Evolutionary conservation across 2,329 filamentous ascomycete genomes (phyloP), one percentile per base, ranked within the genome.

Genomic region (Cladosporium sp.): DNA sequence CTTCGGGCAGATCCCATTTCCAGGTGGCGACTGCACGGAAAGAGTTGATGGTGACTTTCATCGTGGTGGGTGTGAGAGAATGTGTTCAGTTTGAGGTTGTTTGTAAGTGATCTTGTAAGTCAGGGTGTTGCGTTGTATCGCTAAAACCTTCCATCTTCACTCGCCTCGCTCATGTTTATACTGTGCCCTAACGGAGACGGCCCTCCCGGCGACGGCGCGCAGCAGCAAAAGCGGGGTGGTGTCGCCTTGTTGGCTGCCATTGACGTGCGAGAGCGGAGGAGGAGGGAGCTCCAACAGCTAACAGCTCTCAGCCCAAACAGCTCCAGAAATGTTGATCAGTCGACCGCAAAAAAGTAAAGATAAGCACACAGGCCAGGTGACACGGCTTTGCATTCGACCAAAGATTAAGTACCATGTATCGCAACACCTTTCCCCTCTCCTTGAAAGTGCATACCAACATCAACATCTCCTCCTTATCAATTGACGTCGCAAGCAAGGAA

Each of bases 1-100:
- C 94, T 73, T 97, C 93, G 26, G 94, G 93, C 74, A 98, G 91
- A 77, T 98, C 92, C 95, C 95, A 99, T 70, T 92, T 89, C 95
- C 95, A 99, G 64, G 93, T 94, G 21, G 95, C 95, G 68, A 99
- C 92, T 4, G 93, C 91, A 74, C 95, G 90, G 92, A 94, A 98
- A 76, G 92, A 87, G 74, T 90, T 91, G 80, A 98, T 95, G 57
- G 88, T 95, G 82, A 98, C 92, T 81, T 97, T 98, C 95, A 99
- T 99, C 62, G 61, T 43, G 26, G 14, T 13, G 25, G 3, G 5
- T n/a, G 30, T 26, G 28, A n/a, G 10, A 28, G n/a, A n/a, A n/a
- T n/a, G n/a, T n/a, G n/a, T n/a, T n/a, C n/a, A n/a, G n/a, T 2
- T 7, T 7, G 6, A 2, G 36, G 6, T n/a, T 6, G 0, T 43